These are phyloP conservation scores for Xylaria intraflava DNA, from an alignment of 495 filamentous ascomycete species.

Conservation along the genomic window DNA sequence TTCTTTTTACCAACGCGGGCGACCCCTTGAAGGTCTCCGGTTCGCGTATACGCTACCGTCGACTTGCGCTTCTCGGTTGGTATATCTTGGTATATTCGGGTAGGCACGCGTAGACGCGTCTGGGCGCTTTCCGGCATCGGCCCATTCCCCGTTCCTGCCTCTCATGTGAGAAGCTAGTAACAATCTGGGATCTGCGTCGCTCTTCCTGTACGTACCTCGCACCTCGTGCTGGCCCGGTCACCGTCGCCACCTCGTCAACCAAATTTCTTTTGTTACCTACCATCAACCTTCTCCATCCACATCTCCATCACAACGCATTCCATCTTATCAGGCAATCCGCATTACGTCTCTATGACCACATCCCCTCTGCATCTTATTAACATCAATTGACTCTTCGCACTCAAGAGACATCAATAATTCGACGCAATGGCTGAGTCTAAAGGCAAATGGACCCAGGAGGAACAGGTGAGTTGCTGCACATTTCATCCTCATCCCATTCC, in stretches of 20 bases:
- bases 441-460: conserved; percentile 27
- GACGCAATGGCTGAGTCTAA: neutral
- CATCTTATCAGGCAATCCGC: neutral
- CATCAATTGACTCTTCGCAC: neutral
- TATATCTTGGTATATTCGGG: too few species aligned
- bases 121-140: neutral
- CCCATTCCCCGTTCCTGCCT: neutral
- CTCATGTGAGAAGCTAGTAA: neutral
- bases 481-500: neutral
- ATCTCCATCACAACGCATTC: neutral
- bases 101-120: neutral
- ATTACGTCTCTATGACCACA: neutral
- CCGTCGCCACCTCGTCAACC: too few species aligned
- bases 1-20: neutral
- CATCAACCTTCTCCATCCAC: neutral
- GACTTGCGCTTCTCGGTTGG: neutral
- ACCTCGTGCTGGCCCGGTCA: too few species aligned
- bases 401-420: neutral
- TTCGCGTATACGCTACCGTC: neutral
- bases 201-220: neutral
- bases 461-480: conserved; percentile 27
- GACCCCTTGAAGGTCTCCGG: too few species aligned
- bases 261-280: neutral
- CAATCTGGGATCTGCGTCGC: neutral
- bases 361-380: neutral